These are phyloP conservation scores for Wallacemonas sp. DNA, from an alignment of 208 protist species.

Conservation along the genomic window DNA sequence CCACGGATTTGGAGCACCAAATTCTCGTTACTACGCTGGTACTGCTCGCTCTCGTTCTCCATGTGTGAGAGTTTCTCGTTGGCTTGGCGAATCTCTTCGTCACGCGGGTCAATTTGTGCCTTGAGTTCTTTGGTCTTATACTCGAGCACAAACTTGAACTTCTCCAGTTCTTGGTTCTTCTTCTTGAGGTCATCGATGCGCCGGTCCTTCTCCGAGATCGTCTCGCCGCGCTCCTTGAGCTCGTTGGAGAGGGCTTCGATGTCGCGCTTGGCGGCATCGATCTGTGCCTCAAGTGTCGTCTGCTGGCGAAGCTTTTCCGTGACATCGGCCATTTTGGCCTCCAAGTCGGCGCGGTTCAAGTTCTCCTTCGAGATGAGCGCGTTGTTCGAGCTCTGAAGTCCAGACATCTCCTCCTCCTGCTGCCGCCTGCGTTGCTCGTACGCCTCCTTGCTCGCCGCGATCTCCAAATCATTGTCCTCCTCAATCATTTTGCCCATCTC, in stretches of 20 bases:
- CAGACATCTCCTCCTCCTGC: slow-evolving; percentile 85
- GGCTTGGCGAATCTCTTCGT: slow-evolving; percentile 93
- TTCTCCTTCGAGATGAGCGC: slow-evolving; percentile 89
- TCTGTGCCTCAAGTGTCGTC: slow-evolving; percentile 87
- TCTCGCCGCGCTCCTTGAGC: slow-evolving; percentile 94
- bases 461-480: slow-evolving; percentile 95
- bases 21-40: slow-evolving; percentile 92
- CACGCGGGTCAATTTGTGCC: slow-evolving; percentile 97
- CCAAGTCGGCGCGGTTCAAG: slow-evolving; percentile 90
- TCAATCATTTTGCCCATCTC: slow-evolving; percentile 91
- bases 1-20: slow-evolving; percentile 93
- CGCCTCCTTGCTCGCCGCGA: slow-evolving; percentile 91
- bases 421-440: slow-evolving; percentile 92
- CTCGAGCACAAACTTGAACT: slow-evolving; percentile 99
- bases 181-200: slow-evolving; percentile 97
- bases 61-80: slow-evolving; percentile 96
- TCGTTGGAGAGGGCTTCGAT: slow-evolving; percentile 92
- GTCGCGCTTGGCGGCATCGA: slow-evolving; percentile 93
- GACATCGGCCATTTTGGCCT: slow-evolving; percentile 85
- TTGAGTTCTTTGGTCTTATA: slow-evolving; percentile 98
- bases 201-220: slow-evolving; percentile 96
- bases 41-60: slow-evolving; percentile 92
- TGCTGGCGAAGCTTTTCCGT: slow-evolving; percentile 87
- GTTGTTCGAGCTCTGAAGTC: slow-evolving; percentile 91
- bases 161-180: slow-evolving; percentile 98